Base-by-base conservation (phyloP, 257 asterid species). In the Nicotiana sylvestris region DNA sequence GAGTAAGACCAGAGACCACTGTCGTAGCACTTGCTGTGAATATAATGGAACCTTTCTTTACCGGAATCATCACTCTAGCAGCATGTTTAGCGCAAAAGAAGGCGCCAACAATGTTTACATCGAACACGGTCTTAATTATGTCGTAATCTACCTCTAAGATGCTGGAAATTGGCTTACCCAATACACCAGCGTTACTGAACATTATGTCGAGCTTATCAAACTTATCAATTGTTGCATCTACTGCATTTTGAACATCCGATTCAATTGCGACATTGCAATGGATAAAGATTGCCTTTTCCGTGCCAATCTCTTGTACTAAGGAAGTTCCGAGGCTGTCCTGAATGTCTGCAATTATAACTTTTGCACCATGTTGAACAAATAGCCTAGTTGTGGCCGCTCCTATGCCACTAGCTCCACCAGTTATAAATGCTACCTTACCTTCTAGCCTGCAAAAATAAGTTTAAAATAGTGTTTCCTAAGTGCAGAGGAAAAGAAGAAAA, bases 51-150 rank as follows among this genome's bases (percentile, higher is more conserved):
- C 61, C 80, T 56, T 81, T 68, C n/a, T 69, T 81, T 2, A n/a
- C n/a, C 0, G 84, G 80, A 49, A 81, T 69, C 80, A 81, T 81
- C 39, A 81, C 80, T 56, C 70, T 67, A 6, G 84, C 68, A 30
- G 84, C 84, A 5, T 81, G 49, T 13, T 81, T 81, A 3, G 35
- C 69, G 13, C 82, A 78, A 0, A 10, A 29, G 56, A 78, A 33
- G 1, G 49, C 55, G 3, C 83, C 77, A 49, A 60, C 56, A 30
- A 80, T 18, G 2, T 64, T 80, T 5, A 80, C 77, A 16, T 80
- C 83, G 2, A 80, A 80, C 1, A 65, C 46, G 0, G 21, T 12
- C 37, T 65, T 62, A 2, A 80, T 37, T 15, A n/a, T 64, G 9
- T 80, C 16, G 43, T 64, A 25, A 49, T 80, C 49, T 1, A 35